Percentiles rank a stretch among this genome's conserved stretches.
Conservation (phyloP, 2,329 filamentous ascomycete species). For the Sporothrix humicola region DNA sequence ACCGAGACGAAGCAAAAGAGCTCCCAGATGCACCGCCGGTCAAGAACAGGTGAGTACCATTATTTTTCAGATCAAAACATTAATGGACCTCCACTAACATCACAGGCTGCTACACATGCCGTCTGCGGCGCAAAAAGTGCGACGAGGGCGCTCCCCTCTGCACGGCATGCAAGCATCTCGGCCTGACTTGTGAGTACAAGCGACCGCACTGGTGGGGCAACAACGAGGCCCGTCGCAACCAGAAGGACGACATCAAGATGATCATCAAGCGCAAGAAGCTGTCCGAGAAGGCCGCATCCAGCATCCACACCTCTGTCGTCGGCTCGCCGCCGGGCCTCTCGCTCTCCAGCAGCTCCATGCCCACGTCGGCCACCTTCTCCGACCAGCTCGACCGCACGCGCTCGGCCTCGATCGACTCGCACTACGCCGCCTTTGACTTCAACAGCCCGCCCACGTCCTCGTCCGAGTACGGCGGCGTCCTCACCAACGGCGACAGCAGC, state of each 20-base stretch:
- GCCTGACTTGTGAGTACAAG: constrained; percentile 93
- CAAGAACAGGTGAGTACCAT: constrained; percentile 80
- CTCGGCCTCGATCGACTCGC: constrained; percentile 80
- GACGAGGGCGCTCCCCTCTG: constrained; percentile 68
- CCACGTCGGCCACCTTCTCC: constrained; percentile 79
- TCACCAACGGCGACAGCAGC: constrained; percentile 17
- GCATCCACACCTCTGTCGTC: constrained; percentile 45
- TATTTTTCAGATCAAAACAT: not conserved
- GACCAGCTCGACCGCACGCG: constrained; percentile 75
- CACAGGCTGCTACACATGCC: constrained; percentile 71
- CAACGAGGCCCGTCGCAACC: constrained; percentile 79
- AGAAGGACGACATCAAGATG: constrained; percentile 96
- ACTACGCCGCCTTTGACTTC: constrained; percentile 75
- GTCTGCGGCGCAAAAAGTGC: constrained; percentile 71
- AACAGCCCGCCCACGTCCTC: constrained; percentile 64
- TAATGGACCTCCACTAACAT: not conserved
- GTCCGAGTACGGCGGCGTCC: constrained; percentile 45
- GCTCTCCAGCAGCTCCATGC: constrained; percentile 66
- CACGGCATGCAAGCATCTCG: constrained; percentile 73
- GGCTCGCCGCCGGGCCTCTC: constrained; percentile 78
- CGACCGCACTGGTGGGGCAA: constrained; percentile 97
- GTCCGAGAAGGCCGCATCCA: constrained; percentile 69
- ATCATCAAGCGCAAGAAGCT: constrained; percentile 98
- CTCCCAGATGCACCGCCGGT: constrained; percentile 88
- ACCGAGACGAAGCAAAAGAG: constrained; percentile 61